These are phyloP conservation scores for Candida pseudofarinosa DNA, from an alignment of 805 yeast species.

Conservation along the genomic window DNA sequence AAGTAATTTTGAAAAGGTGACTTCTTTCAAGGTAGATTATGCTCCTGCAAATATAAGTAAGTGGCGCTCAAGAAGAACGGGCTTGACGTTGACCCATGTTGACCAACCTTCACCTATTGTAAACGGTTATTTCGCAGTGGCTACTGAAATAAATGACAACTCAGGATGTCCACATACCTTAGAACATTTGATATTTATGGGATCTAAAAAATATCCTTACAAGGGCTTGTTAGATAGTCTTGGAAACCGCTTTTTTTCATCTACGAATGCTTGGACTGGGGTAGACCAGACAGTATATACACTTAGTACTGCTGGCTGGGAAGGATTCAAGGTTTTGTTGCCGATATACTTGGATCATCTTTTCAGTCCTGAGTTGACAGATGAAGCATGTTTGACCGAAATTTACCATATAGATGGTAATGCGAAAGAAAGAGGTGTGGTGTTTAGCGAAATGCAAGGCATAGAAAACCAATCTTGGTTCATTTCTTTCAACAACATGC, in stretches of 20 bases:
- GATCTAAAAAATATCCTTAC: constrained; percentile 82
- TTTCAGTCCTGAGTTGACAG: constrained; percentile 78
- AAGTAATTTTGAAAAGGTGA: constrained; percentile 23
- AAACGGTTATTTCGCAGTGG: constrained; percentile 93
- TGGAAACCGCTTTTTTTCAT: constrained; percentile 78
- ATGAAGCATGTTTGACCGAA: constrained; percentile 88
- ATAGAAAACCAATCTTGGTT: constrained; percentile 77
- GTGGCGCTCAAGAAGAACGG: constrained; percentile 78
- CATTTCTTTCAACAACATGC: constrained; percentile 54
- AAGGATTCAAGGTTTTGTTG: constrained; percentile 76
- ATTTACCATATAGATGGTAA: constrained; percentile 92
- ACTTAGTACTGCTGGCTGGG: constrained; percentile 91
- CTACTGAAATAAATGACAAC: constrained; percentile 84
- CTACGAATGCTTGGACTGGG: constrained; percentile 96
- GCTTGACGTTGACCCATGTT: constrained; percentile 73
- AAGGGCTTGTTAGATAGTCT: constrained; percentile 86
- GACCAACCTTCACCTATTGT: constrained; percentile 83
- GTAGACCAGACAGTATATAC: constrained; percentile 96
- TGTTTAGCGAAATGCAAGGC: constrained; percentile 95
- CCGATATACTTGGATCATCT: constrained; percentile 92
- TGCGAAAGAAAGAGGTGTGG: constrained; percentile 93
- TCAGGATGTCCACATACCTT: constrained; percentile 94
- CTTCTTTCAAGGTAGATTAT: constrained; percentile 61
- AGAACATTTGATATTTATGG: constrained; percentile 94
- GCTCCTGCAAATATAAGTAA: constrained; percentile 69